Percentiles rank a stretch among this genome's conserved stretches.
These are phyloP conservation scores for Penicillium canariense DNA, from an alignment of 495 filamentous ascomycete genomes.

Conservation along the genomic window DNA sequence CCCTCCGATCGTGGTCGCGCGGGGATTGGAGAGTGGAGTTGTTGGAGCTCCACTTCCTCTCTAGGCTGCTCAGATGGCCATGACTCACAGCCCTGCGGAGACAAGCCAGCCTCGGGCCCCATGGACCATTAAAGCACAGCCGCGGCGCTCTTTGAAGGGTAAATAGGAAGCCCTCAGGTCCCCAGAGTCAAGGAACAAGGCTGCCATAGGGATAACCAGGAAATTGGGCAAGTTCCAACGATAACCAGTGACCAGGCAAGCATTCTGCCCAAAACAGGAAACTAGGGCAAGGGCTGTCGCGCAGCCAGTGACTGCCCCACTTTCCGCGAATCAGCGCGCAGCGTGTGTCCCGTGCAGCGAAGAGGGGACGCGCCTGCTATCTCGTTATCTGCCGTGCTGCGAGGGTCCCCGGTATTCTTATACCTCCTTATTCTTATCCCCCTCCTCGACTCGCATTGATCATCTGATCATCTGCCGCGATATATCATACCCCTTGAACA, in stretches of 20 bases:
- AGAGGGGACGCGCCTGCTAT: constrained; percentile 17
- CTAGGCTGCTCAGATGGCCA: not conserved
- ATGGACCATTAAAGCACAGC: not conserved
- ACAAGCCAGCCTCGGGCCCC: not conserved
- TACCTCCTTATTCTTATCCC: constrained; percentile 8
- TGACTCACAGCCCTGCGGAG: constrained; percentile 19
- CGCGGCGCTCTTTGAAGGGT: too few relatives aligned
- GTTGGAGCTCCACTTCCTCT: constrained; percentile 15
- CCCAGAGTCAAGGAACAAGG: not conserved
- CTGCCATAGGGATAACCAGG: too few relatives aligned
- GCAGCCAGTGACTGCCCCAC: not conserved
- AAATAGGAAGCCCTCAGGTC: too few relatives aligned
- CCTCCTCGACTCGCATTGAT: constrained; percentile 4
- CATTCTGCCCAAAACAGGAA: too few relatives aligned
- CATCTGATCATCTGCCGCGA: not conserved
- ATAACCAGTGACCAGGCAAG: too few relatives aligned
- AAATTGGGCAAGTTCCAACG: not conserved
- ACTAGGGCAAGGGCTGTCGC: constrained; percentile 23
- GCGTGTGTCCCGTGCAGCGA: constrained; percentile 20
- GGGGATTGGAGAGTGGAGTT: constrained; percentile 23
- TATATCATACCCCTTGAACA: not conserved
- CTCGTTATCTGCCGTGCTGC: constrained; percentile 14
- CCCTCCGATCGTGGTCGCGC: not conserved
- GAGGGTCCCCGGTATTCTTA: not conserved
- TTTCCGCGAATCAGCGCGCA: constrained; percentile 23